Evolutionary conservation across 2,329 filamentous ascomycete genomes (phyloP), one percentile per base, ranked within the genome.

Genomic region (Fusarium duplospermum): DNA sequence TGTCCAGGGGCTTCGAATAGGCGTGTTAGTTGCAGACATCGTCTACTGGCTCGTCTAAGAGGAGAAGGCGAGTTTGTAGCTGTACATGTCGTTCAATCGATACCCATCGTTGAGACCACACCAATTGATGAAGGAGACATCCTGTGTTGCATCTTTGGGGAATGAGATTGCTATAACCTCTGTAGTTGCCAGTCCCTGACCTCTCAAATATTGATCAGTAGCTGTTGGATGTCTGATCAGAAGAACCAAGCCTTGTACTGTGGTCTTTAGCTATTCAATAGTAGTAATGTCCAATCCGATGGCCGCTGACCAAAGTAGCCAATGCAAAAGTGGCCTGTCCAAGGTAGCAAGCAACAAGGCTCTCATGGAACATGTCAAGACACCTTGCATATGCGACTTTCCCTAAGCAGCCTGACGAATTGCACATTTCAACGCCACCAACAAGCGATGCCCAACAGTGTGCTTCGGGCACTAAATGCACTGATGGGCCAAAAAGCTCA

Each of bases 231-330:
- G 24, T 24, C 24, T 24, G 24, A 24, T 24, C 24, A 4, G 38
- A 13, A 40, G 10, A 20, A 20, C 10, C 38, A 13, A 11, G 38
- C n/a, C 13, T 20, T 40, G 38, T 40, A n/a, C 2, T 3, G 11
- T 20, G 8, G 4, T 40, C n/a, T n/a, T 3, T 4, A 40, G 9
- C 38, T 20, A 10, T 11, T n/a, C 3, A 4, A 40, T 6, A 3
- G 8, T 40, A 40, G 18, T 7, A 1, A 20, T 40, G 38, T 10
- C 4, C 1, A 40, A 6, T 20, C 18, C 3, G 38, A 40, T 40
- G n/a, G 3, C 1, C 3, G n/a, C 10, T 40, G n/a, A 20, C 5
- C 2, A 11, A 20, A n/a, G 4, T 11, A 20, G 4, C n/a, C 3
- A 18, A 20, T n/a, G 18, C 4, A 11, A 11, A 40, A 20, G 38